A percentile compares a stretch with the other conserved stretches of the same genome.
Conservation (phyloP, 2,329 filamentous ascomycete species). For the Cladosporium phlei region DNA sequence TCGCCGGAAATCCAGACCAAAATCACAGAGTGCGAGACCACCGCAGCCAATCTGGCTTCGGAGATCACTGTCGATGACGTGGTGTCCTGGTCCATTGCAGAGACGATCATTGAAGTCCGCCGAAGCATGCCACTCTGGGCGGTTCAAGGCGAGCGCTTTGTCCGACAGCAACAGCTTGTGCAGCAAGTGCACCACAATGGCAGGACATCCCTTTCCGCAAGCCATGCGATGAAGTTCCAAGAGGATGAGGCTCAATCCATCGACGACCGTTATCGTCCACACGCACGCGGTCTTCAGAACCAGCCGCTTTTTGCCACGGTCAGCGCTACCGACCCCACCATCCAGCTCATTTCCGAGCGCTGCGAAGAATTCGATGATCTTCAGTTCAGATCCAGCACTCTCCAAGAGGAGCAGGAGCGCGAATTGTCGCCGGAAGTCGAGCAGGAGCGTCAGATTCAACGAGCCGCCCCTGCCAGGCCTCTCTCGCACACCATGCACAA, state of each 20-base stretch:
- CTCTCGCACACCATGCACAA: constrained; percentile 40
- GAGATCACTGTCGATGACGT: constrained; percentile 51
- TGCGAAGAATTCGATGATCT: constrained; percentile 22
- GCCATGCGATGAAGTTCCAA: constrained; percentile 43
- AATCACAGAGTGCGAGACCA: constrained; percentile 38
- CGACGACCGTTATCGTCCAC: constrained; percentile 45
- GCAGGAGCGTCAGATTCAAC: constrained; percentile 51
- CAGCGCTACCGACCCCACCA: too few relatives aligned
- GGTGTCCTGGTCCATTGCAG: constrained; percentile 54
- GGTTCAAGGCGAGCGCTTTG: constrained; percentile 52
- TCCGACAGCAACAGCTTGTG: constrained; percentile 40
- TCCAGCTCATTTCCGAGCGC: constrained; percentile 19
- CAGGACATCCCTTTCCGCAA: constrained; percentile 15
- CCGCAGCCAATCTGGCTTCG: neutral
- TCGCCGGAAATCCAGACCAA: constrained; percentile 55
- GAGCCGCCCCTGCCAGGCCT: constrained; percentile 40
- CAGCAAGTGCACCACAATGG: constrained; percentile 10
- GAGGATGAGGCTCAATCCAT: constrained; percentile 54
- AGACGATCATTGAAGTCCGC: constrained; percentile 50
- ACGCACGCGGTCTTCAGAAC: constrained; percentile 12
- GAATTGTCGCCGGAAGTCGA: constrained; percentile 63
- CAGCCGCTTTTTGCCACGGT: too few relatives aligned
- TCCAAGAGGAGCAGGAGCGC: constrained; percentile 65
- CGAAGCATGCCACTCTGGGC: constrained; percentile 57
- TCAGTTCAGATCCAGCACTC: constrained; percentile 25